Base-by-base conservation (phyloP, 352 stramenopile species). In the Globisporangium heterothallicum region DNA sequence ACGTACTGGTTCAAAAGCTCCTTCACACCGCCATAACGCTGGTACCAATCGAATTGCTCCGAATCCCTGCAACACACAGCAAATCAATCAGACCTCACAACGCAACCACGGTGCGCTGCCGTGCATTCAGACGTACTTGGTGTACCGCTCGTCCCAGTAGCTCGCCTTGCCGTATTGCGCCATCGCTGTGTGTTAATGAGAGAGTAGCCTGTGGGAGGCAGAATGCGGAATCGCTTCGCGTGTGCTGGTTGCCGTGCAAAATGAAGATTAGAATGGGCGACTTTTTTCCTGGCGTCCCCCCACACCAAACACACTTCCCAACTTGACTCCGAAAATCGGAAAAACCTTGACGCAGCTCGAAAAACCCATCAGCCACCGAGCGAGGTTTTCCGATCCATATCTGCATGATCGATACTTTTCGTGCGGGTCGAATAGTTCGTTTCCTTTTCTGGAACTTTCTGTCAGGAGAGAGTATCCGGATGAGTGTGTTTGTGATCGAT, bases 81-180 rank as follows among this genome's bases (percentile, higher is more conserved):
- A n/a, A n/a, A n/a, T n/a, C n/a, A n/a, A n/a, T 26, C 4, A 27
- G 10, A 24, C 4, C n/a, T n/a, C 21, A 19, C 2, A 27, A 32
- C 13, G 24, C 42, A 36, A n/a, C n/a, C n/a, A n/a, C n/a, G n/a
- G n/a, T n/a, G n/a, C n/a, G n/a, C n/a, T n/a, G n/a, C n/a, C n/a
- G n/a, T n/a, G n/a, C n/a, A 19, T 25, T 21, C 35, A 42, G 27
- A 59, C 82, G 59, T 64, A 95, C 79, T 96, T 97, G 59, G 89
- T 97, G 81, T 97, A 97, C 48, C 91, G 80, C 57, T 97, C 88
- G 53, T 97, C 91, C 91, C 91, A 97, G 73, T 97, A 97, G 19
- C 68, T 89, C 13, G 87, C 86, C 64, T 97, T 97, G 66, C 89
- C 89, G 73, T 96, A 96, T 58, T 96, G 86, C 68, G 86, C 86